These are phyloP conservation scores for Phytophthora vignae DNA, from an alignment of 352 stramenopile genomes.

Conservation along the genomic window DNA sequence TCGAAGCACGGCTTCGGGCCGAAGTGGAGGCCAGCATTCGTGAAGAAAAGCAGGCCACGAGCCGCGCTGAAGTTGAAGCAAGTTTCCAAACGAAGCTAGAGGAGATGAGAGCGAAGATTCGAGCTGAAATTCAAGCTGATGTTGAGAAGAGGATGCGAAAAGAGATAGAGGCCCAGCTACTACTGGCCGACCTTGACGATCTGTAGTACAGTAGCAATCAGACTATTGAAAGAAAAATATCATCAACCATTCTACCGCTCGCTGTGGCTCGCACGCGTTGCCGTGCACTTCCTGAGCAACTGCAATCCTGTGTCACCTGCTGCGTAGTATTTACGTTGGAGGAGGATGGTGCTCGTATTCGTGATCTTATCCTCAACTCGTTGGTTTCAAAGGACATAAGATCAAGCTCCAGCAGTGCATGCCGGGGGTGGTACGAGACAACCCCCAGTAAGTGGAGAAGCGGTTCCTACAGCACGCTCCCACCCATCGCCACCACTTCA, in stretches of 20 bases:
- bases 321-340: background rate
- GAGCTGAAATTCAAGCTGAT: constrained; percentile 1
- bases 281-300: no score
- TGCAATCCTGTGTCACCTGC: no score
- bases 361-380: background rate
- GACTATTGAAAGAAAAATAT: no score
- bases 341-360: background rate
- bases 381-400: background rate
- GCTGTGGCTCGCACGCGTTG: no score
- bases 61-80: constrained; percentile 3
- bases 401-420: no score
- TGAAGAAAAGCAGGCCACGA: background rate
- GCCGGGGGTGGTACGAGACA: background rate
- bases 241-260: no score
- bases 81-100: background rate
- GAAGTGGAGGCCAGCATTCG: background rate
- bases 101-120: background rate
- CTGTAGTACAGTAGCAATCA: background rate
- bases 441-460: no score
- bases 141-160: background rate
- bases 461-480: background rate
- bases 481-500: background rate
- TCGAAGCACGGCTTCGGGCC: background rate
- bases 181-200: background rate
- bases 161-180: constrained; percentile 4